phyloP scores from a whole-genome alignment of 2,329 filamentous ascomycete genomes.

The Apiospora phragmitis region DNA sequence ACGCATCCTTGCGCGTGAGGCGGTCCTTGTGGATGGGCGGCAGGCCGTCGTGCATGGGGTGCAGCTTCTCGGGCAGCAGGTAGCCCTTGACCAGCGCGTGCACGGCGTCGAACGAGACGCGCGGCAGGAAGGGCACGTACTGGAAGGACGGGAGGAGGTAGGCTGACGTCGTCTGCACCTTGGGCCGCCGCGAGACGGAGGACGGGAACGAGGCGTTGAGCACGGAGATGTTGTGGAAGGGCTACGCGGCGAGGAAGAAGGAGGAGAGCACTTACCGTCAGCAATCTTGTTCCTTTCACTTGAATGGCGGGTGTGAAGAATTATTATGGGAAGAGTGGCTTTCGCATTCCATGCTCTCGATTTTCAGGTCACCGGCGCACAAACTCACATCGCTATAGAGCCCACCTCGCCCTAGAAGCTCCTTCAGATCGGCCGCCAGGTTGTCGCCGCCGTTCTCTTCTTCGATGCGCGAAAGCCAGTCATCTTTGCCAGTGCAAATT shows the following conservation, averaged over 20 bases:
- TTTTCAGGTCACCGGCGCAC: background rate
- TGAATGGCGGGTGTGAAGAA: background rate
- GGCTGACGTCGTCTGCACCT: slow-evolving; percentile 60
- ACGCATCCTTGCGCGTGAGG: slow-evolving; percentile 51
- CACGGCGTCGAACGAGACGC: slow-evolving; percentile 56
- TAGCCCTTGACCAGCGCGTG: slow-evolving; percentile 64
- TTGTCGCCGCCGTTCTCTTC: slow-evolving; percentile 71
- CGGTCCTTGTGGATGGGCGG: slow-evolving; percentile 58
- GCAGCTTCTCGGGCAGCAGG: slow-evolving; percentile 62
- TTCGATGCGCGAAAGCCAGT: slow-evolving; percentile 85
- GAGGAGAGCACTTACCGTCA: slow-evolving; percentile 32
- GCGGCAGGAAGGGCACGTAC: slow-evolving; percentile 72
- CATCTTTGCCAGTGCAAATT: slow-evolving; percentile 74
- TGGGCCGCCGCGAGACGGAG: slow-evolving; percentile 33
- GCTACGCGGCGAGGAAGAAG: slow-evolving; percentile 48
- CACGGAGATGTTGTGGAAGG: slow-evolving; percentile 78
- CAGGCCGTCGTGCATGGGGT: slow-evolving; percentile 60
- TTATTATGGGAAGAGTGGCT: background rate
- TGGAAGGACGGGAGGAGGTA: slow-evolving; percentile 84
- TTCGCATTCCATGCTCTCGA: background rate
- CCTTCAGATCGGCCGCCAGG: slow-evolving; percentile 71
- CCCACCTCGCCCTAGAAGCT: slow-evolving; percentile 65
- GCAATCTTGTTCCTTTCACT: slow-evolving; percentile 18
- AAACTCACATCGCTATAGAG: slow-evolving; percentile 64
- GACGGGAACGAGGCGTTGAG: slow-evolving; percentile 75